These are phyloP conservation scores for Fusarium sp. DNA, from an alignment of 2,329 filamentous ascomycete genomes.

Conservation along the genomic window DNA sequence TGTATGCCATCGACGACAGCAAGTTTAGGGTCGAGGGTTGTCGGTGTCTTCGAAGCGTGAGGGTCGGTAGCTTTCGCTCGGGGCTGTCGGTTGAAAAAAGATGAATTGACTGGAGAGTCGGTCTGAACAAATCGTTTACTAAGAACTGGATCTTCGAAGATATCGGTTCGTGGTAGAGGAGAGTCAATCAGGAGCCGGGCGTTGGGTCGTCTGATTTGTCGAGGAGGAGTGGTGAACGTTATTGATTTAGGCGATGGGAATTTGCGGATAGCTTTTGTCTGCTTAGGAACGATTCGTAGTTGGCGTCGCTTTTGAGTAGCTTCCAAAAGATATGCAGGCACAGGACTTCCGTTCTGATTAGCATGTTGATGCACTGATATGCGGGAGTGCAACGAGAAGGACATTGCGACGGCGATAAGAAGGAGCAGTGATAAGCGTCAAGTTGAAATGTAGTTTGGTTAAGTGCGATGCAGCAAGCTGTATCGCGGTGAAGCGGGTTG, in stretches of 20 bases:
- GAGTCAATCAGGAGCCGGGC: constrained; percentile 32
- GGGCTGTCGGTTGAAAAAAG: background rate
- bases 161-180: constrained; percentile 20
- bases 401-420: constrained; percentile 13
- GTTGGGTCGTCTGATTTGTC: constrained; percentile 25
- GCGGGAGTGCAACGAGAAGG: constrained; percentile 20
- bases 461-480: background rate
- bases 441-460: constrained; percentile 10
- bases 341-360: constrained; percentile 23
- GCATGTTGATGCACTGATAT: constrained; percentile 17
- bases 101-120: constrained; percentile 7
- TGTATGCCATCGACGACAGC: constrained; percentile 48
- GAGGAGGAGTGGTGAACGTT: constrained; percentile 24
- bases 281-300: constrained; percentile 9
- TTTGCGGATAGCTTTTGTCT: constrained; percentile 2
- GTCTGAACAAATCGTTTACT: constrained; percentile 20
- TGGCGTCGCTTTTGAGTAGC: constrained; percentile 25
- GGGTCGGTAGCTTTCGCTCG: background rate
- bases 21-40: constrained; percentile 15
- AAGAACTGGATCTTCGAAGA: constrained; percentile 22
- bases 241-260: constrained; percentile 1
- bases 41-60: background rate
- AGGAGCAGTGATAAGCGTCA: background rate
- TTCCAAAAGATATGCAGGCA: constrained; percentile 18
- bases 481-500: background rate